phyloP scores from a whole-genome alignment of 2,329 filamentous ascomycete genomes.

The Amylocarpus encephaloides region DNA sequence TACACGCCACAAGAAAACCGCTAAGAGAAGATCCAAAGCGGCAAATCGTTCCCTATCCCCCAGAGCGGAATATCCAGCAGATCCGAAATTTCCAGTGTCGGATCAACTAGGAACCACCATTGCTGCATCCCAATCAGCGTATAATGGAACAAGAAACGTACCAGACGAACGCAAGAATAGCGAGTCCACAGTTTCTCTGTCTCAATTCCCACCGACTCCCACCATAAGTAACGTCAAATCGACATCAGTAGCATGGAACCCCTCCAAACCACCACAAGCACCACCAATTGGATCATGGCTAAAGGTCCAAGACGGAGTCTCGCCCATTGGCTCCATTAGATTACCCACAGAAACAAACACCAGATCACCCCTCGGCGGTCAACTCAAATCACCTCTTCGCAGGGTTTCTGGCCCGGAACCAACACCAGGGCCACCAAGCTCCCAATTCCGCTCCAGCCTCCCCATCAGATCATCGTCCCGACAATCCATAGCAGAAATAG shows the following conservation, averaged over 20 bases:
- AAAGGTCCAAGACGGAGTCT: slow-evolving; percentile 21
- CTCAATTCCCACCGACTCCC: slow-evolving; percentile 13
- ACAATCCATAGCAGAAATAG: not conserved
- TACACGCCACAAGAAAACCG: slow-evolving; percentile 27
- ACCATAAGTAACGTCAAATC: slow-evolving; percentile 13
- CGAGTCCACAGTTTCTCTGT: slow-evolving; percentile 12
- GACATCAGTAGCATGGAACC: slow-evolving; percentile 25
- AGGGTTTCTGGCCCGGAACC: not conserved
- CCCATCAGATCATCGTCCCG: not conserved
- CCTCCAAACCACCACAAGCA: slow-evolving; percentile 21
- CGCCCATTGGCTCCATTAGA: slow-evolving; percentile 23
- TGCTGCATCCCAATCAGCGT: slow-evolving; percentile 12
- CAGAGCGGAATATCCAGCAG: slow-evolving; percentile 10
- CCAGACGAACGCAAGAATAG: not conserved
- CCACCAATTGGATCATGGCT: slow-evolving; percentile 24
- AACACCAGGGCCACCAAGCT: not conserved
- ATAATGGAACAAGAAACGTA: slow-evolving; percentile 1
- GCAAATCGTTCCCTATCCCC: slow-evolving; percentile 6
- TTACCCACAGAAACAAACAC: slow-evolving; percentile 16
- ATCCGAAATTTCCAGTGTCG: slow-evolving; percentile 20
- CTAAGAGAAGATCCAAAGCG: slow-evolving; percentile 7
- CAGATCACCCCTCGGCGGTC: slow-evolving; percentile 15
- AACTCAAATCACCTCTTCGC: slow-evolving; percentile 23
- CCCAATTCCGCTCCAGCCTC: too few species aligned
- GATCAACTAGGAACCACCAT: slow-evolving; percentile 17